Percentiles rank a stretch among this genome's conserved stretches.
phyloP scores from a whole-genome alignment of 495 filamentous ascomycete species.

The Aspergillus diversus region DNA sequence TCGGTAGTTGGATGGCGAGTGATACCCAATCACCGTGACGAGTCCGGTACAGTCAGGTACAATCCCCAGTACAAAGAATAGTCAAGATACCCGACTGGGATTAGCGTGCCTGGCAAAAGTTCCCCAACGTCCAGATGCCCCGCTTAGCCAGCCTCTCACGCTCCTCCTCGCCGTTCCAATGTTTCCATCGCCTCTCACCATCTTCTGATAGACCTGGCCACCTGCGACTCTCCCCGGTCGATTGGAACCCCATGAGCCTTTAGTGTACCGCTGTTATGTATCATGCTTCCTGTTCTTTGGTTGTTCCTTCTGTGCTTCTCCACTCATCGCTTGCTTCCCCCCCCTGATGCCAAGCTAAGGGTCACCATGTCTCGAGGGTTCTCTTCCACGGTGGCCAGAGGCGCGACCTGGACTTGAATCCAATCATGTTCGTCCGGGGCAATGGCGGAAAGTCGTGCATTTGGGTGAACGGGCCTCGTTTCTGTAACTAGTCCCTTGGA shows the following conservation, averaged over 20 bases:
- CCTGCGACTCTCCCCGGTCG: conserved; percentile 14
- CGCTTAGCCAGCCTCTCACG: conserved; percentile 1
- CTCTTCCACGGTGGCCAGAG: conserved; percentile 12
- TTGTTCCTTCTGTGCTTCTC: conserved; percentile 12
- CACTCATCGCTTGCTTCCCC: conserved; percentile 13
- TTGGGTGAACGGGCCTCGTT: conserved; percentile 26
- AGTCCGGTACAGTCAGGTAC: not conserved
- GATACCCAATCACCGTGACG: conserved; percentile 2
- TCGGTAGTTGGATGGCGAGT: not conserved
- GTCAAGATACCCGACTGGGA: not conserved
- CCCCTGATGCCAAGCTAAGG: conserved; percentile 29
- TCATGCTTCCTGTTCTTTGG: conserved; percentile 12
- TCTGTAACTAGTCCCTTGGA: conserved; percentile 15
- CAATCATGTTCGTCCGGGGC: conserved; percentile 23
- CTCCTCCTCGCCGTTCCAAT: not conserved
- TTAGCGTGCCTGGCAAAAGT: not conserved
- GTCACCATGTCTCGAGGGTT: conserved; percentile 22
- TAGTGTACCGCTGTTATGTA: conserved; percentile 11
- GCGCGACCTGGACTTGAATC: conserved; percentile 10
- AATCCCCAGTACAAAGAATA: not conserved
- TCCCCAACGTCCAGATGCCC: not conserved
- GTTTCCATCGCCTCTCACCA: not conserved
- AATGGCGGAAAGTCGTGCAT: conserved; percentile 11
- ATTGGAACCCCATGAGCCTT: conserved; percentile 25
- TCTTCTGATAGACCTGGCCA: conserved; percentile 9